Evolutionary conservation across 257 asterid species (phyloP).

Genomic region (Fraxinus pennsylvanica): DNA sequence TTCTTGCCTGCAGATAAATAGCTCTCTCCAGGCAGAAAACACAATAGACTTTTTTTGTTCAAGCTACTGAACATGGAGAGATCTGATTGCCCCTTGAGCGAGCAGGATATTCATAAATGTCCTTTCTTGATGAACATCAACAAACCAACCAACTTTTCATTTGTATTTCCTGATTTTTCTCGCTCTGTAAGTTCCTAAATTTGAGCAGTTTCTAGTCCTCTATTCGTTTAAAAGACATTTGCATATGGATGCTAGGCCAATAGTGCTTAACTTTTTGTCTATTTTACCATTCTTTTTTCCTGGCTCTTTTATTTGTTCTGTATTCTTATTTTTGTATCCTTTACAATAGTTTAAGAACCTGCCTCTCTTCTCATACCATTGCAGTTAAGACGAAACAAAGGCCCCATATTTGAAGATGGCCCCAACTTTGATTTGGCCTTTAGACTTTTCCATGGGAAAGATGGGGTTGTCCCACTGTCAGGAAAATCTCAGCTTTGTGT

Average conservation of each 20-base stretch:
- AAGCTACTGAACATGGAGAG: conserved; percentile 47
- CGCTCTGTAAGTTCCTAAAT: conserved; percentile 47
- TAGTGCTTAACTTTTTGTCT: background rate
- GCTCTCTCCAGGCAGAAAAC: conserved; percentile 24
- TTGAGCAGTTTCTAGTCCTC: conserved; percentile 1
- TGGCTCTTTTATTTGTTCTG: background rate
- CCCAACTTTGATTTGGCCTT: conserved; percentile 68
- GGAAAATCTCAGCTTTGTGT: conserved; percentile 30
- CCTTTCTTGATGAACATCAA: conserved; percentile 75
- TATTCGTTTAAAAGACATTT: conserved; percentile 1
- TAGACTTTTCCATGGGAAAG: conserved; percentile 75
- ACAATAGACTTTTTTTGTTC: conserved; percentile 49
- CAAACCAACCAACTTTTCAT: conserved; percentile 68
- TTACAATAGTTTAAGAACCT: conserved; percentile 9
- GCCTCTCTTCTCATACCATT: conserved; percentile 20
- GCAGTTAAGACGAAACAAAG: conserved; percentile 52
- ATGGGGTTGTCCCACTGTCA: conserved; percentile 70
- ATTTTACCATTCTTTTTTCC: conserved; percentile 11
- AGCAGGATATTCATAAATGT: conserved; percentile 59
- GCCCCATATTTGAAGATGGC: conserved; percentile 85
- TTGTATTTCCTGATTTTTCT: conserved; percentile 48
- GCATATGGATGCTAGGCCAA: background rate
- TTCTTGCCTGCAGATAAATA: conserved; percentile 34
- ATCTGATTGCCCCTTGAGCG: conserved; percentile 47
- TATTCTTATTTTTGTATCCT: background rate